These are phyloP conservation scores for Sugiyamaella pinicola DNA, from an alignment of 1,139 yeast species.

Conservation along the genomic window DNA sequence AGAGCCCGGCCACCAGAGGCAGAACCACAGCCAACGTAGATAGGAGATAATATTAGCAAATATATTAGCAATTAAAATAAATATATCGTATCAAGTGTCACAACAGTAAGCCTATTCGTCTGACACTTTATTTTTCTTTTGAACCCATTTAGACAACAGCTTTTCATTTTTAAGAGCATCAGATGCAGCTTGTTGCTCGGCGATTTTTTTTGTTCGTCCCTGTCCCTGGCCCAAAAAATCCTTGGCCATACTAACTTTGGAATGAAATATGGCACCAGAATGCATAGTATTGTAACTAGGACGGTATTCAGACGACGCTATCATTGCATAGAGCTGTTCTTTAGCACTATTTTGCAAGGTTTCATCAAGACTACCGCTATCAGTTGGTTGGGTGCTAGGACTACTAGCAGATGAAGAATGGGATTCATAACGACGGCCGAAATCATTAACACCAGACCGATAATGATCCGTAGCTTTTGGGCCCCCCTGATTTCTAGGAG, in stretches of 20 bases:
- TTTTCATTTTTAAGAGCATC: constrained; percentile 27
- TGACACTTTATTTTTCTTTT: not conserved
- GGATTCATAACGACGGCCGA: too few species aligned
- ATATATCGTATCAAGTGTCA: not conserved
- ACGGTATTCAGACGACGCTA: constrained; percentile 72
- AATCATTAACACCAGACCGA: not conserved
- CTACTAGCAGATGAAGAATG: too few species aligned
- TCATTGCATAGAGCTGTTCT: constrained; percentile 70
- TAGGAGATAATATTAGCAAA: not conserved
- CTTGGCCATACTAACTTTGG: constrained; percentile 24
- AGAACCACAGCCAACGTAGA: not conserved
- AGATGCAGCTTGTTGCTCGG: constrained; percentile 32
- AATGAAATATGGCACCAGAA: constrained; percentile 16
- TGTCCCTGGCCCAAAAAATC: constrained; percentile 29
- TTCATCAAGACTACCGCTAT: not conserved
- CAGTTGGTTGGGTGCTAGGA: not conserved
- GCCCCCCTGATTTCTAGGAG: not conserved
- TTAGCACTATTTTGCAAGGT: constrained; percentile 42
- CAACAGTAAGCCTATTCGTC: too few species aligned
- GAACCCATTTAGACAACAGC: constrained; percentile 12
- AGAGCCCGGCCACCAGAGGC: not conserved
- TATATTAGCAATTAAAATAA: not conserved
- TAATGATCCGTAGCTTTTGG: constrained; percentile 21
- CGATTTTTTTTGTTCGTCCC: constrained; percentile 30
- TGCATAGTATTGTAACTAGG: constrained; percentile 53